Conservation (phyloP, 371 early-diverging fungal species). For the Conidiobolus incongruus region DNA sequence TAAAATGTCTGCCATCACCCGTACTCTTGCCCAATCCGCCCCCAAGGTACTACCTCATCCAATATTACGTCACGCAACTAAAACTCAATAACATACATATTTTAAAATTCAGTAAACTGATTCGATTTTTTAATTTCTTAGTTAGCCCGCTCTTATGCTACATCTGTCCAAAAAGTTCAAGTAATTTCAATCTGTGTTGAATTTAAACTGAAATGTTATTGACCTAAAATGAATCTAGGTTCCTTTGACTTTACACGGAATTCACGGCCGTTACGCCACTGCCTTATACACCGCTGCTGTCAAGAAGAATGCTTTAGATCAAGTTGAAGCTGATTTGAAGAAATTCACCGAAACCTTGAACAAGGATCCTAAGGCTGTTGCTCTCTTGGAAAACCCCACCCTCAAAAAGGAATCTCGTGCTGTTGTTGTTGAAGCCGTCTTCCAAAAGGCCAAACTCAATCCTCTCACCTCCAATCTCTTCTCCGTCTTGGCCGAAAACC, state of each 20-base stretch:
- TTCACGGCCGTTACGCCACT: constrained; percentile 94
- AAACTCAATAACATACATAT: no score
- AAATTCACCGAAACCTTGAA: constrained; percentile 32
- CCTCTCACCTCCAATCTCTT: constrained; percentile 78
- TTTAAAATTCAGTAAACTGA: background rate
- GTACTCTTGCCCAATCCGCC: no score
- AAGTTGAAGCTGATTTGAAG: constrained; percentile 71
- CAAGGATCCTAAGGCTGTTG: constrained; percentile 47
- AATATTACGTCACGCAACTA: no score
- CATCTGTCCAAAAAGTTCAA: constrained; percentile 19
- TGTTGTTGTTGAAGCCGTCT: constrained; percentile 37
- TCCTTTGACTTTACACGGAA: constrained; percentile 70
- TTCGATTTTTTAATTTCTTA: constrained; percentile 7
- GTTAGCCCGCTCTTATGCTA: constrained; percentile 31
- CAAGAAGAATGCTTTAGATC: constrained; percentile 53
- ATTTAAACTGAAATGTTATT: background rate
- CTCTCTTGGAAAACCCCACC: constrained; percentile 72
- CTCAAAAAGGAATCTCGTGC: constrained; percentile 54
- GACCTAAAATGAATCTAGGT: constrained; percentile 17
- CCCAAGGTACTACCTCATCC: no score
- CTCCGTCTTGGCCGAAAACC: constrained; percentile 75
- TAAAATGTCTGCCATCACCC: no score
- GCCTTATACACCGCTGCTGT: constrained; percentile 88
- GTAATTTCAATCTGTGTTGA: constrained; percentile 10
- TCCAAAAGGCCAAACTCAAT: constrained; percentile 39